Base-by-base conservation (phyloP, 352 stramenopile genomes). In the Phytophthora tentaculata region DNA sequence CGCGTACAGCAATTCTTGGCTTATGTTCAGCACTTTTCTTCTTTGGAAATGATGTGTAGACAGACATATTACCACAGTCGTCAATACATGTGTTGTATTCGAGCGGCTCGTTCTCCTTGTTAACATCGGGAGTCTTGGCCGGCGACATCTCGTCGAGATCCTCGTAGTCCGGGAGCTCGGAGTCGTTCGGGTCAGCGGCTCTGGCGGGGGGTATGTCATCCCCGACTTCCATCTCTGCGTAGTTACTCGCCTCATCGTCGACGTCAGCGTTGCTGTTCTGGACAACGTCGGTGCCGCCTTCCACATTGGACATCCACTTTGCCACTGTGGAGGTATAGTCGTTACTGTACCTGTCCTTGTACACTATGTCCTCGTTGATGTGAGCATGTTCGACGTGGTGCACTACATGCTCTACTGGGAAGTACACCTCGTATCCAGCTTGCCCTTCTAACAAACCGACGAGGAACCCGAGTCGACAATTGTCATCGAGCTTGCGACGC, bases 291-390 rank as follows among this genome's bases (percentile, higher is more conserved):
- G 32, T 14, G 8, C 8, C 32, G 32, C 32, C 20, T 7, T 51
- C 45, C 8, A 29, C 45, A 17, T 7, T n/a, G 9, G n/a, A 10
- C 45, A 51, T 51, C 13, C 45, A 51, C 20, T 19, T 23, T 0
- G 45, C 22, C 8, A 49, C 43, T 14, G 43, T 24, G 1, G 5
- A 24, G 0, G 41, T 24, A 24, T 51, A 51, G 44, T 10, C 28
- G 28, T 32, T 12, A n/a, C 7, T 26, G 44, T 29, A 51, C 3
- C 44, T 45, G 23, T 64, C 57, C 22, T 51, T 56, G 35, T 57
- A 57, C 10, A 64, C 8, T 1, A 56, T 44, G 14, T 51, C 47
- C n/a, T n/a, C n/a, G n/a, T n/a, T n/a, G n/a, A n/a, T n/a, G n/a
- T n/a, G n/a, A n/a, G n/a, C n/a, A n/a, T n/a, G n/a, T n/a, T n/a